A percentile compares a stretch with the other conserved stretches of the same genome.
phyloP scores from a whole-genome alignment of 208 protist species.

The Leishmania amazonensis region DNA sequence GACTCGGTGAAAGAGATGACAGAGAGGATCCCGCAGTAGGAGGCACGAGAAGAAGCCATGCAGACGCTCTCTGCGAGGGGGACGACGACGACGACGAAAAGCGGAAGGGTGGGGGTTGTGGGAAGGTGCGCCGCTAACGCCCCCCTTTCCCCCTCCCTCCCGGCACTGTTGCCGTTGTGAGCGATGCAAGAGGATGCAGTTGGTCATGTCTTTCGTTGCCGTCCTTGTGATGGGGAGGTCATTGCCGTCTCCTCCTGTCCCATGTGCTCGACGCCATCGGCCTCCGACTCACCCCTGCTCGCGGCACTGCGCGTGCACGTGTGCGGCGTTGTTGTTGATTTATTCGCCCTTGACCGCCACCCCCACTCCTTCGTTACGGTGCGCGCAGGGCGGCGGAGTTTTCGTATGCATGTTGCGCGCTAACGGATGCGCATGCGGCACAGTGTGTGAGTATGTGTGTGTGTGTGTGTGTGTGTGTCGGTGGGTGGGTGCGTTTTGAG shows the following conservation, averaged over 20 bases:
- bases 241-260: neutral
- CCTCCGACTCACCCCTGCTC: neutral
- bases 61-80: neutral
- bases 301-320: neutral
- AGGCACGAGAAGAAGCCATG: neutral
- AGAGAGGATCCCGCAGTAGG: constrained; percentile 32
- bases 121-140: neutral
- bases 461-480: neutral
- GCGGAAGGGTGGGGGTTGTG: neutral
- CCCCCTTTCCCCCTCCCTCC: neutral
- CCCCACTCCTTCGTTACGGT: neutral
- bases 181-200: neutral
- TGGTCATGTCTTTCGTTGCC: neutral
- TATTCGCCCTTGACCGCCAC: neutral
- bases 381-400: no score
- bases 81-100: no score
- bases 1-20: constrained; percentile 47
- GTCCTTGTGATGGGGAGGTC: neutral
- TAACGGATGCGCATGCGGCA: neutral
- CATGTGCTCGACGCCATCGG: neutral
- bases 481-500: neutral
- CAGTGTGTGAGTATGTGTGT: neutral
- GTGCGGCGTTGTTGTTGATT: constrained; percentile 9
- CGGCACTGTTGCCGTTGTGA: neutral
- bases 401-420: neutral